Percentiles rank a stretch among this genome's conserved stretches.
Conservation (phyloP, 805 yeast species). For the Blastobotrys muscicola region DNA sequence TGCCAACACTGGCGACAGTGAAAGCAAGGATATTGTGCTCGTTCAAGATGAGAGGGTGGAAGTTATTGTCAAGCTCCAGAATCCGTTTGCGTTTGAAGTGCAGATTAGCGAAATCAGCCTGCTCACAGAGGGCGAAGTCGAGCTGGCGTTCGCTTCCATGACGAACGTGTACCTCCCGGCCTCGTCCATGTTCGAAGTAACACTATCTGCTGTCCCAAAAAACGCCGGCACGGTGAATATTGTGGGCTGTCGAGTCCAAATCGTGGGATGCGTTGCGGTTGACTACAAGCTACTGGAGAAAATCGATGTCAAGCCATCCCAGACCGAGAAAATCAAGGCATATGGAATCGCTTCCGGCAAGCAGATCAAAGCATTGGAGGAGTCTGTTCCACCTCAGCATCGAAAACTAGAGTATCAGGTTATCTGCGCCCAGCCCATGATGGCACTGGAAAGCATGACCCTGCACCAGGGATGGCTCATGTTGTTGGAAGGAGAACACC, state of each 20-base stretch:
- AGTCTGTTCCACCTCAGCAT: background rate
- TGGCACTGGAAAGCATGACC: constrained; percentile 43
- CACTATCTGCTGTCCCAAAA: constrained; percentile 26
- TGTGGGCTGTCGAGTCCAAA: constrained; percentile 40
- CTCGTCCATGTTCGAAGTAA: constrained; percentile 15
- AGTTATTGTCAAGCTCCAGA: constrained; percentile 50
- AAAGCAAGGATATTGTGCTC: constrained; percentile 24
- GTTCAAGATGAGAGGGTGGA: constrained; percentile 59
- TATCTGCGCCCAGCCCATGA: constrained; percentile 48
- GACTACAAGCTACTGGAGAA: constrained; percentile 22
- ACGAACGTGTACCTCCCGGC: constrained; percentile 24
- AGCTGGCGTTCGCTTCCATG: constrained; percentile 9
- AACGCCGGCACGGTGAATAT: constrained; percentile 41
- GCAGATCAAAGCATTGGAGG: background rate
- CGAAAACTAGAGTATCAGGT: constrained; percentile 28
- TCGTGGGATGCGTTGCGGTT: constrained; percentile 42
- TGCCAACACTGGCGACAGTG: constrained; percentile 17
- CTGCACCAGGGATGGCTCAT: constrained; percentile 59
- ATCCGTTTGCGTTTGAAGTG: constrained; percentile 72
- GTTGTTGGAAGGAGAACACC: constrained; percentile 70
- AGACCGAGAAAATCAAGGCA: constrained; percentile 24
- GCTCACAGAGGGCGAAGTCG: constrained; percentile 17
- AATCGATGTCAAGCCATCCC: background rate
- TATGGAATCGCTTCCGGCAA: constrained; percentile 13
- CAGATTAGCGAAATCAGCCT: constrained; percentile 35